Evolutionary conservation across 2,329 filamentous ascomycete species (phyloP).

Genomic region (Fusarium luffae): DNA sequence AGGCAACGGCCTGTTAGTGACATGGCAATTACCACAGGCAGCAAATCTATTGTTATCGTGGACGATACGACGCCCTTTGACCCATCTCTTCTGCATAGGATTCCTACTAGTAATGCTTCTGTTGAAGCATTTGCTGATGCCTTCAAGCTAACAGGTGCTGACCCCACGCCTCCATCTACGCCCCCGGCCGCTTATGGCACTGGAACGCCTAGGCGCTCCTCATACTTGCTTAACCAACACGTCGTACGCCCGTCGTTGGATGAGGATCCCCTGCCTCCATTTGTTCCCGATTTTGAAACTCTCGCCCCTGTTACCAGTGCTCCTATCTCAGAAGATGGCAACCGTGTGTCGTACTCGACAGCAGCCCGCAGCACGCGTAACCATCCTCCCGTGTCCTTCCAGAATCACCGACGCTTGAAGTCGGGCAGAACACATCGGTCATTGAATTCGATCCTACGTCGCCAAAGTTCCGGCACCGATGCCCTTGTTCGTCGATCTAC

Average conservation of each 20-base stretch:
- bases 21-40: conserved; percentile 77
- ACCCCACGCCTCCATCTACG: conserved; percentile 71
- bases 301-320: conserved; percentile 47
- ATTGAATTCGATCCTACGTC: conserved; percentile 62
- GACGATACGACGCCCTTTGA: conserved; percentile 70
- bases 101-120: conserved; percentile 58
- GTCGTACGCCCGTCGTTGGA: conserved; percentile 51
- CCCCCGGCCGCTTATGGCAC: conserved; percentile 58
- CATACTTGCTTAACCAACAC: conserved; percentile 64
- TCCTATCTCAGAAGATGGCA: conserved; percentile 49
- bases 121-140: conserved; percentile 65
- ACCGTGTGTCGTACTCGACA: conserved; percentile 48
- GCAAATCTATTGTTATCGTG: conserved; percentile 90
- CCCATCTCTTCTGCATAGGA: conserved; percentile 61
- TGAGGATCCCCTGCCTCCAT: conserved; percentile 58
- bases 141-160: conserved; percentile 60
- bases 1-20: conserved; percentile 61
- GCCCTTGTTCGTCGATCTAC: conserved; percentile 62
- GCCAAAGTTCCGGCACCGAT: conserved; percentile 71
- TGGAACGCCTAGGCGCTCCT: conserved; percentile 65
- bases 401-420: conserved; percentile 56
- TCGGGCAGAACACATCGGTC: conserved; percentile 63
- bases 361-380: conserved; percentile 41
- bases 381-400: conserved; percentile 49
- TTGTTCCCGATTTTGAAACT: conserved; percentile 59